Evolutionary conservation across 1,284 basidiomycete genomes (phyloP).

Genomic region (Melampsora americana): DNA sequence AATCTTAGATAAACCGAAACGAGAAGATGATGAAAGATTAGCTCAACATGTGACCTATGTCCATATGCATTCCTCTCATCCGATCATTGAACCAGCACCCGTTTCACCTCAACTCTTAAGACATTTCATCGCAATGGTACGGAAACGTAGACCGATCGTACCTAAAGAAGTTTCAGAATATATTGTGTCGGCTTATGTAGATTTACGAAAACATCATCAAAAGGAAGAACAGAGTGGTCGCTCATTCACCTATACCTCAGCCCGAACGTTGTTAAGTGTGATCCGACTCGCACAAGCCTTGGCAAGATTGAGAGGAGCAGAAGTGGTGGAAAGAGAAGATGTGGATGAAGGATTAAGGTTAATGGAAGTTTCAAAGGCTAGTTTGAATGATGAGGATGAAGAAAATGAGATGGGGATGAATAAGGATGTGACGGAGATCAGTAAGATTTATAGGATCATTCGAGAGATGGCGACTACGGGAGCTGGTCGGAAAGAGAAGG

Average conservation of each 20-base stretch:
- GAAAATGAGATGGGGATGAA: slow-evolving; percentile 63
- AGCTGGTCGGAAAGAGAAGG: slow-evolving; percentile 55
- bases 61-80: slow-evolving; percentile 91
- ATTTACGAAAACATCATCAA: slow-evolving; percentile 84
- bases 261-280: slow-evolving; percentile 89
- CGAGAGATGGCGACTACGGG: slow-evolving; percentile 68
- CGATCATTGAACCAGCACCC: slow-evolving; percentile 65
- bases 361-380: slow-evolving; percentile 94
- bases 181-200: slow-evolving; percentile 91
- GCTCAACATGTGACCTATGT: slow-evolving; percentile 97
- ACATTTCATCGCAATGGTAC: slow-evolving; percentile 93
- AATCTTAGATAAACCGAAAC: slow-evolving; percentile 88
- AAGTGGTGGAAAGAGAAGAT: slow-evolving; percentile 75
- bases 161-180: slow-evolving; percentile 83
- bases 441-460: slow-evolving; percentile 82
- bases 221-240: slow-evolving; percentile 85
- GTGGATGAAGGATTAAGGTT: slow-evolving; percentile 95
- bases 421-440: slow-evolving; percentile 69
- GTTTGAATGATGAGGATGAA: slow-evolving; percentile 62
- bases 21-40: slow-evolving; percentile 91
- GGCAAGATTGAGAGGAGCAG: slow-evolving; percentile 80
- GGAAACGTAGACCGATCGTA: slow-evolving; percentile 80
- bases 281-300: slow-evolving; percentile 91
- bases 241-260: slow-evolving; percentile 90
- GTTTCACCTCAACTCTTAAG: slow-evolving; percentile 84